phyloP scores from a whole-genome alignment of 2,329 filamentous ascomycete genomes.

The Didymella glomerata region DNA sequence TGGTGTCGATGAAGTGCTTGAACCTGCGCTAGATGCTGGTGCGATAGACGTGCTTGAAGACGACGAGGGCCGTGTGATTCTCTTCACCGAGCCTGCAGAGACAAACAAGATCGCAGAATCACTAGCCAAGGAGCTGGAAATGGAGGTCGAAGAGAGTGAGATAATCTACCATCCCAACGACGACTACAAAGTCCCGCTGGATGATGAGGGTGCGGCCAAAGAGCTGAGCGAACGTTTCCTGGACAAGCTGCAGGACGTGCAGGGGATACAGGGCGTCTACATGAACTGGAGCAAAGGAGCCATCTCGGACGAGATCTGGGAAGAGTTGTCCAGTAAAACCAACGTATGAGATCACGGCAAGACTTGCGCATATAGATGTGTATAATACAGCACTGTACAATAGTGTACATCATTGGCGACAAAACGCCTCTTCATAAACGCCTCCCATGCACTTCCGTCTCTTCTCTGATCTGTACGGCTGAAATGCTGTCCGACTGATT shows the following conservation, averaged over 20 bases:
- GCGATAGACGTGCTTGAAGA: constrained; percentile 76
- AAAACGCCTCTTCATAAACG: constrained; percentile 25
- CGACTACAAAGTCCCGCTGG: constrained; percentile 74
- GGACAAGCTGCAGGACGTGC: constrained; percentile 70
- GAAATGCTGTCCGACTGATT: background rate
- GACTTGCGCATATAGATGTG: constrained; percentile 31
- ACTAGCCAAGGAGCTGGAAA: constrained; percentile 68
- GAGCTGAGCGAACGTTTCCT: constrained; percentile 66
- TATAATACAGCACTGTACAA: constrained; percentile 42
- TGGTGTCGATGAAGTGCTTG: constrained; percentile 75
- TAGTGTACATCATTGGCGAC: constrained; percentile 26
- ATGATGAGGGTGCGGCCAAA: constrained; percentile 64
- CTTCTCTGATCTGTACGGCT: background rate
- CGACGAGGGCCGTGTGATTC: constrained; percentile 72
- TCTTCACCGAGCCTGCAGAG: constrained; percentile 73
- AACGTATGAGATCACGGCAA: constrained; percentile 36
- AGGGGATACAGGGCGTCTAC: constrained; percentile 82
- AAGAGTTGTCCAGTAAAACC: constrained; percentile 50
- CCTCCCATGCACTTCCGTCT: constrained; percentile 28
- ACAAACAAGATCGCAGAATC: constrained; percentile 70
- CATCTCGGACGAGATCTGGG: constrained; percentile 51
- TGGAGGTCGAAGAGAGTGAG: constrained; percentile 76
- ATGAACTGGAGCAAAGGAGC: constrained; percentile 66
- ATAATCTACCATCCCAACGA: constrained; percentile 87
- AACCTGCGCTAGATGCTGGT: constrained; percentile 85